Evolutionary conservation across 78 protist genomes (phyloP).

Genomic region (Cavenderia fasciculata): DNA sequence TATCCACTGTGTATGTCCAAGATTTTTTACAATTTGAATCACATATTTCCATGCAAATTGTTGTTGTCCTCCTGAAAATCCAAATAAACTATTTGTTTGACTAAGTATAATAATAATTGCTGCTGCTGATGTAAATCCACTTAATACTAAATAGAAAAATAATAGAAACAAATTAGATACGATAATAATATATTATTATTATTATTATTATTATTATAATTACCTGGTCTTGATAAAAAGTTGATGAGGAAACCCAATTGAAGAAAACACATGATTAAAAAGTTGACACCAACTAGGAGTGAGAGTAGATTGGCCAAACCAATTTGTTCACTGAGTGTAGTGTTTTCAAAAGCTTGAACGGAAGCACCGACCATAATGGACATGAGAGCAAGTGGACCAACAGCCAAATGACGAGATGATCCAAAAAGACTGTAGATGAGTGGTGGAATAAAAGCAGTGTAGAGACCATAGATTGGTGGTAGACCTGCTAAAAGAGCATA

Average conservation of each 20-base stretch:
- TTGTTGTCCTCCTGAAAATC: constrained; percentile 2
- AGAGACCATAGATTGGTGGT: constrained; percentile 79
- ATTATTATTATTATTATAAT: no score
- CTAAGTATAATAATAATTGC: constrained; percentile 41
- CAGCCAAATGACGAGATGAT: constrained; percentile 25
- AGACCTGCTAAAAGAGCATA: constrained; percentile 81
- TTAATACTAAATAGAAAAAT: background rate
- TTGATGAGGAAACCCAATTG: constrained; percentile 72
- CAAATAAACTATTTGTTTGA: background rate
- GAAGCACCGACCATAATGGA: constrained; percentile 59
- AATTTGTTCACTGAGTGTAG: background rate
- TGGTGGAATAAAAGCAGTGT: constrained; percentile 37
- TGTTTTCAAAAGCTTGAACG: background rate
- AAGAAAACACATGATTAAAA: constrained; percentile 58
- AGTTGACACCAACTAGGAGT: constrained; percentile 64
- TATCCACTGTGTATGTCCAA: constrained; percentile 16
- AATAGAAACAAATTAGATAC: no score
- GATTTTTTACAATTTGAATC: background rate
- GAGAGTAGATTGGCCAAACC: constrained; percentile 14
- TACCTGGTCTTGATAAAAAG: constrained; percentile 68
- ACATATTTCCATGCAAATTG: constrained; percentile 25
- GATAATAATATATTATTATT: no score
- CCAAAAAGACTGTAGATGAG: constrained; percentile 35
- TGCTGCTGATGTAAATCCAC: constrained; percentile 85
- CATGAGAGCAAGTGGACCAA: constrained; percentile 60